Percentiles rank a stretch among this genome's conserved stretches.
Conservation (phyloP, 257 asterid species). For the Paraleonurus japonicus region DNA sequence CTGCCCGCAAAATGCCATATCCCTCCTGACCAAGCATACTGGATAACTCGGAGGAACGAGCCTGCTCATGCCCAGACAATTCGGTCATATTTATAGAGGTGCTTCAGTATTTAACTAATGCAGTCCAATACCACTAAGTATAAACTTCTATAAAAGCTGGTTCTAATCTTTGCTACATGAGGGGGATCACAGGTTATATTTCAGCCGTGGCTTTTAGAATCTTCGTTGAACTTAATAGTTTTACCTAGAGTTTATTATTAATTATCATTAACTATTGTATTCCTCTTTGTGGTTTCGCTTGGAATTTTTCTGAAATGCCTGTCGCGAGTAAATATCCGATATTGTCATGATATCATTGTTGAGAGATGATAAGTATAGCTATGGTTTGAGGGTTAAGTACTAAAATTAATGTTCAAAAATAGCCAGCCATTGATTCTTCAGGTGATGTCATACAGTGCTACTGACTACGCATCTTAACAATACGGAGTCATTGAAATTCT, state of each 20-base stretch:
- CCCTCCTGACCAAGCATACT: neutral
- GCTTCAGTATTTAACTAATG: neutral
- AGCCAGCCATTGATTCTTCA: neutral
- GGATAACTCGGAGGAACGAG: slow-evolving; percentile 8
- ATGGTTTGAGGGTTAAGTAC: too few species aligned
- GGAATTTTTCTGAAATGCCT: neutral
- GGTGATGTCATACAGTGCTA: neutral
- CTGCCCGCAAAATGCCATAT: neutral
- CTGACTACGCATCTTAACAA: neutral
- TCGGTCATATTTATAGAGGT: neutral
- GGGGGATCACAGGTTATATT: neutral
- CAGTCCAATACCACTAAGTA: neutral
- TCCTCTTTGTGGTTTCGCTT: neutral
- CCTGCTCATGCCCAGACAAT: neutral
- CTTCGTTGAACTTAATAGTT: neutral
- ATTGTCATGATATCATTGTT: neutral
- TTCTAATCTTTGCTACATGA: neutral
- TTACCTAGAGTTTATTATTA: neutral
- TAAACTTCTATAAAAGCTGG: neutral
- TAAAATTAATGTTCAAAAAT: neutral
- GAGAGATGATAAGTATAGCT: too few species aligned
- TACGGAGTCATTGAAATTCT: neutral
- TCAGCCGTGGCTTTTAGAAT: neutral
- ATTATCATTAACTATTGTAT: neutral
- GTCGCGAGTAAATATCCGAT: neutral